Percentiles rank a stretch among this genome's conserved stretches.
Conservation (phyloP, 1,284 basidiomycete species). For the Wallemia ichthyophaga region DNA sequence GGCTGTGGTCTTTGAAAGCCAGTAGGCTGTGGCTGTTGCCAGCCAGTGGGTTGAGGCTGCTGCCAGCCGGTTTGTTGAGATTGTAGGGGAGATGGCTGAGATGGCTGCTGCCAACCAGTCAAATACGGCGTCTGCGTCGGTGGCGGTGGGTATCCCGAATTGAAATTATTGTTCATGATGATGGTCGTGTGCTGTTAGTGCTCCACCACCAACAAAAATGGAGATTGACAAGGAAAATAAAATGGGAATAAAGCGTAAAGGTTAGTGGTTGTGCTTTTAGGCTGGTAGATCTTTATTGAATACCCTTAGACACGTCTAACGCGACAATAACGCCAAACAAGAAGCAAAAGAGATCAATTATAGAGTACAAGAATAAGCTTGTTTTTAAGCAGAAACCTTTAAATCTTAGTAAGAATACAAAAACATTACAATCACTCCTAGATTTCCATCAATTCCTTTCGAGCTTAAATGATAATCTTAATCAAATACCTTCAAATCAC, state of each 20-base stretch:
- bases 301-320: neutral
- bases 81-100: too few species aligned
- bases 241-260: neutral
- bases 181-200: too few species aligned
- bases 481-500: neutral
- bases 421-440: neutral
- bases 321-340: neutral
- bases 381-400: neutral
- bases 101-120: too few species aligned
- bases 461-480: neutral
- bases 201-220: neutral
- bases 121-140: neutral
- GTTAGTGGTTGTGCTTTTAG: neutral
- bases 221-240: neutral
- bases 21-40: constrained; percentile 1
- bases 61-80: neutral
- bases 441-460: neutral
- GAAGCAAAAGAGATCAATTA: neutral
- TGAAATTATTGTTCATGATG: too few species aligned
- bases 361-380: neutral
- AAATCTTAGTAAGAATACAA: neutral
- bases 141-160: neutral
- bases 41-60: constrained; percentile 1
- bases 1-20: constrained; percentile 3
- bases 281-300: neutral